Percentiles rank a stretch among this genome's conserved stretches.
Evolutionary conservation across 148 eudicot species (phyloP).

Genomic region (Camellia sinensis): DNA sequence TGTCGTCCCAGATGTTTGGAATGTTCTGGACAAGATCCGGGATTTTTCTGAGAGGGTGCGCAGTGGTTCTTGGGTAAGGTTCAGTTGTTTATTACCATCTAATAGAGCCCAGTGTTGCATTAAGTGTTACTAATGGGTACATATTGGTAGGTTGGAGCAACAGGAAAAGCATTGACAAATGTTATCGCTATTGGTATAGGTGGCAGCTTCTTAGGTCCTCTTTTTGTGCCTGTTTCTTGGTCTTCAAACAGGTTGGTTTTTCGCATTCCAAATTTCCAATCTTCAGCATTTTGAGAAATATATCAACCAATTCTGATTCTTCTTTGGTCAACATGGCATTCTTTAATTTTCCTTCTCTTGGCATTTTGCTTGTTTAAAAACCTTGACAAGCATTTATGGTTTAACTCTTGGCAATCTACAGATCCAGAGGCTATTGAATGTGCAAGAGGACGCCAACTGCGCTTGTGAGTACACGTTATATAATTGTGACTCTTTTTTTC

Average conservation of each 20-base stretch:
- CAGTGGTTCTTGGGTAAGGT: conserved; percentile 88
- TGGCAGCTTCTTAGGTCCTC: conserved; percentile 96
- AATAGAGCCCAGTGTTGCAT: conserved; percentile 1
- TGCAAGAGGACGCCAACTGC: conserved; percentile 88
- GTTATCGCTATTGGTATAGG: conserved; percentile 93
- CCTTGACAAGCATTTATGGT: background rate
- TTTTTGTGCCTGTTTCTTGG: too few relatives aligned
- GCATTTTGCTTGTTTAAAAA: background rate
- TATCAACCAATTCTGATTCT: too few relatives aligned
- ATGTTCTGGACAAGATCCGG: conserved; percentile 79
- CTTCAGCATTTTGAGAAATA: too few relatives aligned
- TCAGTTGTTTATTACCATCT: background rate
- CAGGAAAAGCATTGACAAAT: conserved; percentile 77
- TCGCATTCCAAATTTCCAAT: background rate
- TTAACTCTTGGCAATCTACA: conserved; percentile 24
- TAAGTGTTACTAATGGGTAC: conserved; percentile 1
- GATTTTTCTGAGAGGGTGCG: conserved; percentile 93
- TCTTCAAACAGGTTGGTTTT: conserved; percentile 84
- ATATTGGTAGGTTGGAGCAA: conserved; percentile 72
- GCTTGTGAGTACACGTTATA: conserved; percentile 69
- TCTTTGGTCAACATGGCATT: background rate
- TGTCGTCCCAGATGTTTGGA: conserved; percentile 97
- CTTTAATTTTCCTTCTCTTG: background rate
- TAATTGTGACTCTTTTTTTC: background rate
- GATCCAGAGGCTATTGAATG: conserved; percentile 72